These are phyloP conservation scores for Acorus calamus DNA, from an alignment of 106 monocot genomes.

Conservation along the genomic window DNA sequence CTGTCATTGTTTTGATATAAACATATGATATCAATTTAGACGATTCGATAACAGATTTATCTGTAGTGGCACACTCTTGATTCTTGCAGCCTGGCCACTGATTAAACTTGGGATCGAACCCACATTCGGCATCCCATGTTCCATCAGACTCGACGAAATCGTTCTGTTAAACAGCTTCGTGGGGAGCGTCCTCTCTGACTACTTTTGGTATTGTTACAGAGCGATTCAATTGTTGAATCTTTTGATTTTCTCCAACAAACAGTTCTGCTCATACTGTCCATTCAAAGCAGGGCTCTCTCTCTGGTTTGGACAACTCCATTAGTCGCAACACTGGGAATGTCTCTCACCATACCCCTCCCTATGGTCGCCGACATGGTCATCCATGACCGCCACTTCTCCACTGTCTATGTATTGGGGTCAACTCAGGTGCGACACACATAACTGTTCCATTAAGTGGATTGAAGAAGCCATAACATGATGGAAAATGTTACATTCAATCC, in stretches of 20 bases:
- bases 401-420: slow-evolving; percentile 89
- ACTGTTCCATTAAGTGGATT: not conserved
- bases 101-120: slow-evolving; percentile 86
- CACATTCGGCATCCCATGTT: slow-evolving; percentile 82
- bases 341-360: slow-evolving; percentile 94
- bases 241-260: not conserved
- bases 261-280: not conserved
- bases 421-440: slow-evolving; percentile 44
- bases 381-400: slow-evolving; percentile 94
- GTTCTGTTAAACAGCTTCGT: slow-evolving; percentile 87
- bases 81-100: slow-evolving; percentile 84
- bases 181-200: slow-evolving; percentile 95
- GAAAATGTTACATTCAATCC: not conserved
- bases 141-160: slow-evolving; percentile 88
- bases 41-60: too few relatives aligned
- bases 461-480: too few relatives aligned
- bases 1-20: too few relatives aligned
- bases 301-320: slow-evolving; percentile 99
- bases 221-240: too few relatives aligned
- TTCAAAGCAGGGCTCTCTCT: slow-evolving; percentile 67
- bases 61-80: not conserved
- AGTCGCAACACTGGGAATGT: slow-evolving; percentile 96
- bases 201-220: slow-evolving; percentile 71
- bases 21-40: too few relatives aligned
- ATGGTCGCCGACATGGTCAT: slow-evolving; percentile 99